phyloP scores from a whole-genome alignment of 768 basidiomycete species.

The Pulveroboletus frians region DNA sequence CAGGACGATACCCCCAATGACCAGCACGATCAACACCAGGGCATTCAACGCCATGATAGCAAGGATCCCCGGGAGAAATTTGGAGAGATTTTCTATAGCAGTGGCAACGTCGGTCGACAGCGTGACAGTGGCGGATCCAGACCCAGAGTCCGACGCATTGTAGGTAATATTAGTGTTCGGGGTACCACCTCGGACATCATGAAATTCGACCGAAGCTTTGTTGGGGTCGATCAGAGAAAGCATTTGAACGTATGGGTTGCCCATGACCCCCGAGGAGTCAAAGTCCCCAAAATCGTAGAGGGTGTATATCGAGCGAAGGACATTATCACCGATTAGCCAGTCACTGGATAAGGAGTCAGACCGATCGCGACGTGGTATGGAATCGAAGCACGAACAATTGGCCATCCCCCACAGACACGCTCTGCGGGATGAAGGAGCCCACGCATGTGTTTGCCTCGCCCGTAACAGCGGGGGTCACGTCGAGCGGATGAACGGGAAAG shows the following conservation, averaged over 20 bases:
- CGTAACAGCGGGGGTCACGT: conserved; percentile 51
- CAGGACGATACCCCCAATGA: conserved; percentile 47
- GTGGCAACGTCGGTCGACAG: conserved; percentile 54
- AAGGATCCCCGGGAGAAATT: conserved; percentile 67
- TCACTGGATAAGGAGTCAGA: conserved; percentile 44
- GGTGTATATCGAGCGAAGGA: conserved; percentile 77
- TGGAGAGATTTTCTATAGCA: conserved; percentile 58
- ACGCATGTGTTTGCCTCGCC: conserved; percentile 50
- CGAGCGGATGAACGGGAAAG: conserved; percentile 76
- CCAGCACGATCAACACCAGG: conserved; percentile 55
- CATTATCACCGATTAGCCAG: conserved; percentile 78
- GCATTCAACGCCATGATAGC: conserved; percentile 77
- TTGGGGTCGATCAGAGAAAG: conserved; percentile 65
- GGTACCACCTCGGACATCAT: conserved; percentile 57
- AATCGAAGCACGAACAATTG: conserved; percentile 52
- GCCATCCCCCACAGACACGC: conserved; percentile 50
- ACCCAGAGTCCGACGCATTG: conserved; percentile 39
- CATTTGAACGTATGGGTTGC: conserved; percentile 73
- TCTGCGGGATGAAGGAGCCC: conserved; percentile 71
- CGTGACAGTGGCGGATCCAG: conserved; percentile 44
- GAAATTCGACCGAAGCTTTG: conserved; percentile 68
- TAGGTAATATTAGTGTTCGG: conserved; percentile 67
- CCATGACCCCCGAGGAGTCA: conserved; percentile 56
- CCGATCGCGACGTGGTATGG: background rate
- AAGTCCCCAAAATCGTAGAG: conserved; percentile 85